Conservation (phyloP, 495 filamentous ascomycete genomes). For the Penicillium nucicola region DNA sequence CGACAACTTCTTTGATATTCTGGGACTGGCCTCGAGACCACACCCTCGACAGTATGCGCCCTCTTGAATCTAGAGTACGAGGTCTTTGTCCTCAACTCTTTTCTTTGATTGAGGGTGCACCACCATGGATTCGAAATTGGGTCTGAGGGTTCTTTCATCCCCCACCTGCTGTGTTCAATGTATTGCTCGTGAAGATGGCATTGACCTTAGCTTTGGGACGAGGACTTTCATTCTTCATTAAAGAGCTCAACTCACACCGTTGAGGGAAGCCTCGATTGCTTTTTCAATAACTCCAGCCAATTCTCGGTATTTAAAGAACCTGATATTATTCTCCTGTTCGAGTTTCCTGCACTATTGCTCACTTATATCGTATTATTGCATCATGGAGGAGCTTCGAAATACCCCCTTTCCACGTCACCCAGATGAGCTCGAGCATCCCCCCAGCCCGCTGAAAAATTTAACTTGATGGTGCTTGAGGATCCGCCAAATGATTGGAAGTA, state of each 20-base stretch:
- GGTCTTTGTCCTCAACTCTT: background rate
- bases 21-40: no score
- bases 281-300: background rate
- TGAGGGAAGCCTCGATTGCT: background rate
- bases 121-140: background rate
- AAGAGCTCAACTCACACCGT: background rate
- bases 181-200: background rate
- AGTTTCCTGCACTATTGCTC: no score
- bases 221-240: background rate
- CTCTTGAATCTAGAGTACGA: background rate
- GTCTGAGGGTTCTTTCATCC: background rate
- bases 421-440: constrained; percentile 4
- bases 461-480: constrained; percentile 19
- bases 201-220: background rate
- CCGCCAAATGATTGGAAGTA: constrained; percentile 20
- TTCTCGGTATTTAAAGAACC: background rate
- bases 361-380: no score
- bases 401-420: background rate
- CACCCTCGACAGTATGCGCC: background rate
- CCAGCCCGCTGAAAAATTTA: background rate
- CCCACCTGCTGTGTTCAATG: background rate
- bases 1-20: no score
- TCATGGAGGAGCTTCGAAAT: no score
- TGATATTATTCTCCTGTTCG: background rate
- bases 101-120: background rate